Evolutionary conservation across 2,329 filamentous ascomycete genomes (phyloP), one percentile per base, ranked within the genome.

Genomic region (Didymella pinodella): DNA sequence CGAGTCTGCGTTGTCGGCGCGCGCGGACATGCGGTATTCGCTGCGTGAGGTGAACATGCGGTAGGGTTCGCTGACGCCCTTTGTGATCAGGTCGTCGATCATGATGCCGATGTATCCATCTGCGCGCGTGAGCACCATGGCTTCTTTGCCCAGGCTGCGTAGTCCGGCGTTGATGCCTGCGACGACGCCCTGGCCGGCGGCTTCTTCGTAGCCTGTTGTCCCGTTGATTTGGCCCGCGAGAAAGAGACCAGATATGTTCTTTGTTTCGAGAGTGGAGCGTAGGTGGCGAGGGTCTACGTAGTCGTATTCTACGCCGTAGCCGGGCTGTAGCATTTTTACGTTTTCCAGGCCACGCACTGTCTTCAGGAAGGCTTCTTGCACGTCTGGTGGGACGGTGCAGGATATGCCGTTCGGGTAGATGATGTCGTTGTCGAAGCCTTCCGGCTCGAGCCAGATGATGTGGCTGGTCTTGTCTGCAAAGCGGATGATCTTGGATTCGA

Each of bases 31-130:
- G 62, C 95, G 91, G 78, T 96, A 99, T 80, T 99, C 95, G 79
- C 91, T 96, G 64, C 95, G 88, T 6, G 91, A 91, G 2, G 95
- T 99, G 81, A 99, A 99, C 93, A 99, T 98, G 66, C 95, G 88
- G 78, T 99, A 99, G 1, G 95, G 95, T 74, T 99, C 95, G 2
- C 91, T 93, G 29, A 99, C 95, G 47, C 95, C 95, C 78, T 97
- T 98, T 22, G 94, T 98, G 72, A 96, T 89, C 36, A 99, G 86
- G 75, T 99, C 95, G 77, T 99, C 95, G 70, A 99, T 93, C 93
- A 99, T 97, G 79, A 99, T 90, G 66, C 95, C 95, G 71, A 99
- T 98, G 77, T 97, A 99, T 12, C 92, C 93, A 76, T 99, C 94
- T 1, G 90, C 89, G 64, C 95, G 86, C 7, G 88, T 88, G 29